Base-by-base conservation (phyloP, 352 stramenopile genomes). In the Phytophthora pinifolia region DNA sequence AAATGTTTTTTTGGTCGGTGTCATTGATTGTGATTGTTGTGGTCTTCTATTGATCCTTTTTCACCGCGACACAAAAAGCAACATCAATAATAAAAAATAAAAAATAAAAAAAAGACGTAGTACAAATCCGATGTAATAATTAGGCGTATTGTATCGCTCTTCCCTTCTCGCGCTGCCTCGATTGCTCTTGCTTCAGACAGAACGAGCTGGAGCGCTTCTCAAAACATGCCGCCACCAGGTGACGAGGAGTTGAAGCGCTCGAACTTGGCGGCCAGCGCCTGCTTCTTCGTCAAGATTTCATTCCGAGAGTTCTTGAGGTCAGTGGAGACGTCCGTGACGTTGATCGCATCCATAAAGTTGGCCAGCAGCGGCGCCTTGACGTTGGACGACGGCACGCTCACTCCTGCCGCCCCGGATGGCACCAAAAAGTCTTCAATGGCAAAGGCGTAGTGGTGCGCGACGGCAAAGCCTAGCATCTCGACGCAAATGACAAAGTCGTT, bases 401-500 rank as follows among this genome's bases (percentile, higher is more conserved):
- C 45, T 1, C 66, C 64, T 1, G 56, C 50, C 2, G 51, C 17
- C 9, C 60, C 59, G 18, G 76, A 63, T 8, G 70, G 62, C 14
- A 68, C 57, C 31, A 94, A 44, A 64, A 94, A 97, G 61, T 97
- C 91, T 34, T 94, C 88, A 58, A 97, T 94, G 3, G 83, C 85
- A 47, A 98, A 98, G 13, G 88, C 88, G 54, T 91, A 98, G 61
- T 96, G 91, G 70, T 98, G 95, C 18, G 87, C 88, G 17, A 98
- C 54, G 6, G 92, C 89, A 45, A 96, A 96, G 43, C 94, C 78
- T 45, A 98, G 78, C 93, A 98, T 98, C 60, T 98, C 93, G 27
- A 97, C 76, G 62, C 93, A 98, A 58, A 98, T 98, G 62, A 98
- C 72, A 60, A 97, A 95, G 74, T 98, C 88, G 48, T 98, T 96